Evolutionary conservation across 2,329 filamentous ascomycete species (phyloP).

Genomic region (Fusarium sp.): DNA sequence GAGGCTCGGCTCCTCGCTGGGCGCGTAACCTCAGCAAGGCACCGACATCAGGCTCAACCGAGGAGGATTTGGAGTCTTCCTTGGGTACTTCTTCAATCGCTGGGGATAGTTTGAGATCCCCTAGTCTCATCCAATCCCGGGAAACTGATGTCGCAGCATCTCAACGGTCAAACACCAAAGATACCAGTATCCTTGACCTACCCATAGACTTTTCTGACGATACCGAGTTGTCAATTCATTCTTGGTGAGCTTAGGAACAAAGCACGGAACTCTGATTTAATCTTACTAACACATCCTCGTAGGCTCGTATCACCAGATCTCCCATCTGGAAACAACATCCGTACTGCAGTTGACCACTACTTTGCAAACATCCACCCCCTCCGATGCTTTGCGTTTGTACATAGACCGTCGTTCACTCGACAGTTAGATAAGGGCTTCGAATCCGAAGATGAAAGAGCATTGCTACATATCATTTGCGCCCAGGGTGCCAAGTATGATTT

Average conservation of each 20-base stretch:
- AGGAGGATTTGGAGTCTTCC: constrained; percentile 43
- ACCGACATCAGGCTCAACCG: constrained; percentile 43
- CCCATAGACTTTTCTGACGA: constrained; percentile 47
- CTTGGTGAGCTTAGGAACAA: constrained; percentile 34
- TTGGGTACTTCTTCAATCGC: constrained; percentile 37
- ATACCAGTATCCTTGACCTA: constrained; percentile 40
- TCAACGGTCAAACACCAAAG: constrained; percentile 41
- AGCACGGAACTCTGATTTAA: background rate
- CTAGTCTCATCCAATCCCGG: constrained; percentile 46
- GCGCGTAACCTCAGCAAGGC: constrained; percentile 52
- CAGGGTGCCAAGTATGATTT: constrained; percentile 55
- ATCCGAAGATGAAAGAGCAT: constrained; percentile 54
- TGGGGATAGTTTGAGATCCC: constrained; percentile 39
- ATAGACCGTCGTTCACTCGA: constrained; percentile 57
- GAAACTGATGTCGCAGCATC: constrained; percentile 41
- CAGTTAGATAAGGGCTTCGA: constrained; percentile 56
- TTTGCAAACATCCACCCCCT: constrained; percentile 58
- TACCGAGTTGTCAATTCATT: constrained; percentile 47
- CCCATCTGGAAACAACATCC: constrained; percentile 53
- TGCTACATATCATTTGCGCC: constrained; percentile 56
- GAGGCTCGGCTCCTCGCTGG: constrained; percentile 56
- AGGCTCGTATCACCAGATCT: constrained; percentile 55
- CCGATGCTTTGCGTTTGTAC: constrained; percentile 58
- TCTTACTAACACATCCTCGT: constrained; percentile 14
- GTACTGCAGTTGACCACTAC: constrained; percentile 55